Evolutionary conservation across 2,329 filamentous ascomycete genomes (phyloP), one percentile per base, ranked within the genome.

Genomic region (Colletotrichum navitas): DNA sequence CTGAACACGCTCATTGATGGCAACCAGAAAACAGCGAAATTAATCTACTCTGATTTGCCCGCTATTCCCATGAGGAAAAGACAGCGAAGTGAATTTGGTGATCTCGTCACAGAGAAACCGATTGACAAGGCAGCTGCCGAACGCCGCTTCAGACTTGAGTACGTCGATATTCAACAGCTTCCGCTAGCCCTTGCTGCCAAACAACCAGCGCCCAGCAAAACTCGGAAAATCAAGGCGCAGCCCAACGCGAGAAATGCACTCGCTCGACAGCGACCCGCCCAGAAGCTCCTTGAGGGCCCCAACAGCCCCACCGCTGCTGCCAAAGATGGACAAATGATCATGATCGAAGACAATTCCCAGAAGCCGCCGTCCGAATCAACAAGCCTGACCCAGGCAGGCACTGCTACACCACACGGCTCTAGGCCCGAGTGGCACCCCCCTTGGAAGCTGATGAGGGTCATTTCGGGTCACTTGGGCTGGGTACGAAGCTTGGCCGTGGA

Each of bases 391-490:
- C 78, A 76, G 47, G 74, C 75, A 68, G 56, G 43, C 10, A 24
- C 56, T 12, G 51, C 49, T 24, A 26, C 59, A 47, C 29, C 71
- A 26, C 78, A 82, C 78, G 77, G 84, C 75, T 86, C 91, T 68
- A 94, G 92, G 80, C 97, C 97, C 0, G 92, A 98, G 70, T 99
- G 96, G 96, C 96, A 99, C 80, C 90, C 95, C 73, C 97, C 97
- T 16, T 99, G 97, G 96, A 98, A 98, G 87, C 87, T 98, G 72
- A 97, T 97, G 92, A 90, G 96, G 73, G 97, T 99, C 73, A 97
- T 99, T 75, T 97, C 94, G 0, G 96, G 97, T 21, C 96, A 98
- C 80, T 83, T 99, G 76, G 96, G 96, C 34, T 99, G 96, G 96
- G 96, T 99, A 74, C 88, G 95, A 73, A 90, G 90, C 75, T 84